Evolutionary conservation across 1,284 basidiomycete genomes (phyloP).

Genomic region (Naganishia liquefaciens): DNA sequence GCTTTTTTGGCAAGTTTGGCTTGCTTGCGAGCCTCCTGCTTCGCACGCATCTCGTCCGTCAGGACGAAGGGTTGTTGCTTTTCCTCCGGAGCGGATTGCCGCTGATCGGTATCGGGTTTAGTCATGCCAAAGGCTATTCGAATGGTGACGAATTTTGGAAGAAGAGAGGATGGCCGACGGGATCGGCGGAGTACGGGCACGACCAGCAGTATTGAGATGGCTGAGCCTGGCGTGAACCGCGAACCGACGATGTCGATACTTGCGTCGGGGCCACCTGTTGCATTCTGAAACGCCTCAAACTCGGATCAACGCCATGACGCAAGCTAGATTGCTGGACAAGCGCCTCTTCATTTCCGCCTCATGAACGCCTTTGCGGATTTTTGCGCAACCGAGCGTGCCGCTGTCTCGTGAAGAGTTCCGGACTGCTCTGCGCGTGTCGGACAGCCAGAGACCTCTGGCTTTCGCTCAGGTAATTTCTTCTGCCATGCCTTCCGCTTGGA

Average conservation of each 20-base stretch:
- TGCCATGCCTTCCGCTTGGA: constrained; percentile 25
- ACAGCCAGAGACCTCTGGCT: too few relatives aligned
- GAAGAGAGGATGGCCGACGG: neutral
- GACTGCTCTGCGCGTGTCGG: too few relatives aligned
- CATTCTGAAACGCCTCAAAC: neutral
- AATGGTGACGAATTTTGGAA: neutral
- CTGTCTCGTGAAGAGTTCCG: constrained; percentile 7
- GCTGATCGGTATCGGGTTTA: neutral
- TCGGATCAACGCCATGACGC: constrained; percentile 8
- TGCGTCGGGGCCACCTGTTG: neutral
- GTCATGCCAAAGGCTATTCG: neutral
- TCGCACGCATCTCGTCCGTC: constrained; percentile 47
- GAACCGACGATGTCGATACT: neutral
- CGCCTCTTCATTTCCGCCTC: neutral
- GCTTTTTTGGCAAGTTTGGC: constrained; percentile 49
- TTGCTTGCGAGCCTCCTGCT: constrained; percentile 47
- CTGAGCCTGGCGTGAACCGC: neutral
- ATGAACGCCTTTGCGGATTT: constrained; percentile 20
- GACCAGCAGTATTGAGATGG: neutral
- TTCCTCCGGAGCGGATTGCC: neutral
- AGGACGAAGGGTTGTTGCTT: constrained; percentile 34
- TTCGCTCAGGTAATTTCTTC: too few relatives aligned
- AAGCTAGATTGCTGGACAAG: constrained; percentile 11
- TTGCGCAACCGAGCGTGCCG: constrained; percentile 21
- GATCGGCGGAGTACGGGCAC: neutral